Evolutionary conservation across 1,139 yeast species (phyloP).

Genomic region (Sugiyamaella grinbergsii): DNA sequence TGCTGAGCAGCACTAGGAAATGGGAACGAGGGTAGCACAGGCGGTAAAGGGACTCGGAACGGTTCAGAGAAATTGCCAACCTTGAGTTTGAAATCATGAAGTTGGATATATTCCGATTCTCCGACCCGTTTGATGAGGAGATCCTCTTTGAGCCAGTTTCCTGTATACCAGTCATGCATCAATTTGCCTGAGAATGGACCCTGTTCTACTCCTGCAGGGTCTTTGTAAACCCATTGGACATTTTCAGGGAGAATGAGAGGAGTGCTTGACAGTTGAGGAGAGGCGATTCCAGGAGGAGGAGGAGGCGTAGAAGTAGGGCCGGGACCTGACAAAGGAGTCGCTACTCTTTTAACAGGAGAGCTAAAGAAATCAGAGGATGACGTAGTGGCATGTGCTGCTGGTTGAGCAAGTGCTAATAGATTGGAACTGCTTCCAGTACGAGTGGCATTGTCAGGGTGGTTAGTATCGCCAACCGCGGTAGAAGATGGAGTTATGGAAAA

Average conservation of each 20-base stretch:
- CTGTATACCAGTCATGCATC: constrained; percentile 79
- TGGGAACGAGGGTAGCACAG: constrained; percentile 21
- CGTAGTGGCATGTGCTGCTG: background rate
- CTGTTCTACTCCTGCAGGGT: constrained; percentile 68
- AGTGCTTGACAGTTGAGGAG: constrained; percentile 22
- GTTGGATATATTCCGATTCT: constrained; percentile 40
- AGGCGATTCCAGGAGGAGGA: constrained; percentile 36
- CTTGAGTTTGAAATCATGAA: constrained; percentile 38
- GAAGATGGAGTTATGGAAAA: constrained; percentile 11
- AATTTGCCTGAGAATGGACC: constrained; percentile 76
- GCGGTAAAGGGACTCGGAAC: constrained; percentile 59
- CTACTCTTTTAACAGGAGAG: constrained; percentile 14
- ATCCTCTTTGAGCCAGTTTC: constrained; percentile 60
- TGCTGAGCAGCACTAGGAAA: constrained; percentile 1
- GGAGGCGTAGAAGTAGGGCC: constrained; percentile 14
- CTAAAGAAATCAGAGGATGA: constrained; percentile 15
- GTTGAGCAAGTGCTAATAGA: constrained; percentile 6
- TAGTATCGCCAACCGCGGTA: background rate
- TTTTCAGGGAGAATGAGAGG: constrained; percentile 45
- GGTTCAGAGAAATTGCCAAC: constrained; percentile 60
- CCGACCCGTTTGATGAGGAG: constrained; percentile 57
- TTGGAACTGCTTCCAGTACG: constrained; percentile 9
- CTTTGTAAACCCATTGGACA: constrained; percentile 72
- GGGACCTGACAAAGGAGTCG: constrained; percentile 5
- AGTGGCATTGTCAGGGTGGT: background rate